These are phyloP conservation scores for Trichoderma erinaceum DNA, from an alignment of 495 filamentous ascomycete genomes.

Conservation along the genomic window DNA sequence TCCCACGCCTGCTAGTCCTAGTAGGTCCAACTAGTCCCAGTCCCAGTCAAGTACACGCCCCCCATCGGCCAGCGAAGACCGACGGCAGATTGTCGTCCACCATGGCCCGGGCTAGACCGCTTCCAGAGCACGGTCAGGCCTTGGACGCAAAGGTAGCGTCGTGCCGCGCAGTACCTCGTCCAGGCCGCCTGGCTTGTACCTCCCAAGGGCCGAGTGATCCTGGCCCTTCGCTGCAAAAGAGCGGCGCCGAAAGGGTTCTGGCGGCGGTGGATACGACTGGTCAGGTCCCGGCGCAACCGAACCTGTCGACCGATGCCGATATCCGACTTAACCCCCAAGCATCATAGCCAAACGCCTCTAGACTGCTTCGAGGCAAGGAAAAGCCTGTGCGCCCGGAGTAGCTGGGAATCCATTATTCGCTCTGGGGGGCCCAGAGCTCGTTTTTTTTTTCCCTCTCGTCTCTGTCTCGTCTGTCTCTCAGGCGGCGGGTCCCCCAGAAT, in stretches of 20 bases:
- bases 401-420: slow-evolving; percentile 3
- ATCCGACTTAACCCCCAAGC: slow-evolving; percentile 4
- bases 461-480: too few species aligned
- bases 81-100: slow-evolving; percentile 12
- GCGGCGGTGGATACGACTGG: slow-evolving; percentile 10
- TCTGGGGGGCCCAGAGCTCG: not conserved
- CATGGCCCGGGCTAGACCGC: not conserved
- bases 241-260: slow-evolving; percentile 6
- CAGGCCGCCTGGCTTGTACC: not conserved
- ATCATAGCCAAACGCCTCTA: slow-evolving; percentile 1
- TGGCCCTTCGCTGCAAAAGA: not conserved
- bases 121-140: not conserved
- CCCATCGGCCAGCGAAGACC: slow-evolving; percentile 12
- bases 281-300: slow-evolving; percentile 14
- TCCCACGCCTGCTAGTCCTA: not conserved
- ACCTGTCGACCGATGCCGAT: slow-evolving; percentile 13
- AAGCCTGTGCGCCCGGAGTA: slow-evolving; percentile 11
- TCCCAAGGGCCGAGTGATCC: not conserved
- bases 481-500: not conserved
- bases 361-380: not conserved
- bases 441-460: not conserved
- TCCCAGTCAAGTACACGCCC: not conserved
- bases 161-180: not conserved
- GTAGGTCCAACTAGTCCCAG: not conserved
- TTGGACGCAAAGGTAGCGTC: not conserved